Evolutionary conservation across 2,329 filamentous ascomycete genomes (phyloP), one percentile per base, ranked within the genome.

Genomic region (Podosphaera fusca): DNA sequence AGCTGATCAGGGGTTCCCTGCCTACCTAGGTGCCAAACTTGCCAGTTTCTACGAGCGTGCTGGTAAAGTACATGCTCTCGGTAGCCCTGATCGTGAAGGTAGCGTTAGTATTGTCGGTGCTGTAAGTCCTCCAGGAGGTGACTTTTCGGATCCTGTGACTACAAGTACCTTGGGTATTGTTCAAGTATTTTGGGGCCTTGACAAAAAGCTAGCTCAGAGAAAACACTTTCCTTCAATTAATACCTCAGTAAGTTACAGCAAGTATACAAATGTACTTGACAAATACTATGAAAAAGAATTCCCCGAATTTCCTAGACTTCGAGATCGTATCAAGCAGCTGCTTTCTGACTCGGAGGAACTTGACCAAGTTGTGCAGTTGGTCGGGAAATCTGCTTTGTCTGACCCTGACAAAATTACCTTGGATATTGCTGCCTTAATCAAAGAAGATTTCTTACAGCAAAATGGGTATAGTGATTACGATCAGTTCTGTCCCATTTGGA

Each of bases 151-250:
- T 73, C 92, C 92, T 29, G 92, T 98, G 67, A 98, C 92, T 12
- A 87, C 80, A 59, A 85, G 86, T 63, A 98, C 92, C 29, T 82
- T 98, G 53, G 81, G 85, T 79, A 98, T 98, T 68, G 92, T 98
- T 67, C 92, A 98, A 71, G 92, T 98, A 64, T 98, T 98, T 76
- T 98, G 92, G 92, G 92, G 92, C 78, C 79, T 96, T 55, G 92
- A 98, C 77, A 96, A 98, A 84, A 96, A 96, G 77, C 83, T 98
- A 59, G 92, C 92, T 30, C 92, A 96, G 74, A 84, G 92, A 66
- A 98, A 98, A 75, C 92, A 98, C 73, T 98, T 98, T 78, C 92
- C 92, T 4, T 95, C 89, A 36, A 89, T 98, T 75, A 98, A 98
- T 76, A 96, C 92, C 7, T 81, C 81, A 29, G 75, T 87, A 63